Conservation (phyloP, 129 eudicot genomes). For the Saposhnikovia divaricata region DNA sequence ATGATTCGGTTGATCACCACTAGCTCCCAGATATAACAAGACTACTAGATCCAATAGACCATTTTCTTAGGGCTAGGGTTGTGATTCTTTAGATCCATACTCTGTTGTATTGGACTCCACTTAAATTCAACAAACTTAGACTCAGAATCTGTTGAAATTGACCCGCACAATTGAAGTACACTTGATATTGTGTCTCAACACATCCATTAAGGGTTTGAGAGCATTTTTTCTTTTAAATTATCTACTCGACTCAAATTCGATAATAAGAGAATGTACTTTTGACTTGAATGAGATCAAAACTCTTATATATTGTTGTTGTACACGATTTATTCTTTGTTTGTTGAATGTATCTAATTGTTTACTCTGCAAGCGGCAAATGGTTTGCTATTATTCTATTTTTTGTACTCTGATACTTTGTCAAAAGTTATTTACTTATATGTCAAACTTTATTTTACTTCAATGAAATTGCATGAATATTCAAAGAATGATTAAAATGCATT, state of each 20-base stretch:
- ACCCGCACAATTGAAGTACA: neutral
- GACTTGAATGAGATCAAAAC: neutral
- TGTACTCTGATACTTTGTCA: neutral
- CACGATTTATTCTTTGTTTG: neutral
- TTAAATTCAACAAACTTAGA: neutral
- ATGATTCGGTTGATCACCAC: neutral
- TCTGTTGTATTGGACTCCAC: neutral
- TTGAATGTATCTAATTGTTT: neutral
- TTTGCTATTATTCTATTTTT: neutral
- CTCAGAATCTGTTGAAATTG: neutral
- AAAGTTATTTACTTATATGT: neutral
- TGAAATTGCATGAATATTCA: neutral
- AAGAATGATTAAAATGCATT: constrained; percentile 15
- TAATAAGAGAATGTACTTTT: neutral
- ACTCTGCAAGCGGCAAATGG: neutral
- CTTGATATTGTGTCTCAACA: neutral
- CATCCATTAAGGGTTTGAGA: neutral
- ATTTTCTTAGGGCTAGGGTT: neutral
- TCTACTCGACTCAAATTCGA: neutral
- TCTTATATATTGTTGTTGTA: neutral
- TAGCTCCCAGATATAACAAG: neutral
- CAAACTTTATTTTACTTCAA: neutral
- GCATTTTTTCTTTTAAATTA: neutral
- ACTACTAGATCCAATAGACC: neutral
- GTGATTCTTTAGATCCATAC: neutral